phyloP scores from a whole-genome alignment of 2,329 filamentous ascomycete genomes.

The Sporothrix schenckii region DNA sequence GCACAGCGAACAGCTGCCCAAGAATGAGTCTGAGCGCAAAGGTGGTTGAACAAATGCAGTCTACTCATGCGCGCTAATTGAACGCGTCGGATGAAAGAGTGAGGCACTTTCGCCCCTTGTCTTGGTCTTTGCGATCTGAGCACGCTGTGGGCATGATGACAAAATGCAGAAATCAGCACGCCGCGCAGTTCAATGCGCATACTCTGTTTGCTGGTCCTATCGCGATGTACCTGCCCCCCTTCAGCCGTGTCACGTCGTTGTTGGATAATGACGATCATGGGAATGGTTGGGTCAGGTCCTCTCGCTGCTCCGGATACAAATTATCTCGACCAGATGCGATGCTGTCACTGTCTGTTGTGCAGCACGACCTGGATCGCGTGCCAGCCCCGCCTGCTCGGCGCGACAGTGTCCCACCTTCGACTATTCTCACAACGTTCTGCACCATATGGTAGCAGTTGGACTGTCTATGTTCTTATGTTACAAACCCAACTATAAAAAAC shows the following conservation, averaged over 20 bases:
- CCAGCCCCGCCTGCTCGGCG: too few relatives aligned
- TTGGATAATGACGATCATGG: constrained; percentile 12
- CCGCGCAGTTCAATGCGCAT: neutral
- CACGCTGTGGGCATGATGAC: neutral
- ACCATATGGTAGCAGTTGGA: neutral
- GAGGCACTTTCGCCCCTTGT: neutral
- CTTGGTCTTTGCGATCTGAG: neutral
- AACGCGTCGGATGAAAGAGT: too few relatives aligned
- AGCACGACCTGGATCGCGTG: too few relatives aligned
- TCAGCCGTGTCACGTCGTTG: neutral
- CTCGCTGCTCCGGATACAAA: neutral
- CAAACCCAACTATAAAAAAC: neutral
- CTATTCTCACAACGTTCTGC: neutral
- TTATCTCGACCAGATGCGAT: too few relatives aligned
- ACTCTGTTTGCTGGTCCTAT: neutral
- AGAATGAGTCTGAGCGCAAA: constrained; percentile 63
- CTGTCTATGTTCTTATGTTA: neutral
- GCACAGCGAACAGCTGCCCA: constrained; percentile 59
- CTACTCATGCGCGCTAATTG: too few relatives aligned
- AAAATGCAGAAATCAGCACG: neutral
- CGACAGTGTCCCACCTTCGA: neutral
- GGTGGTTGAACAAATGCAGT: constrained; percentile 53
- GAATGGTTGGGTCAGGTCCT: neutral
- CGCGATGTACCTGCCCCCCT: neutral
- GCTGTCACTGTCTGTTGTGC: too few relatives aligned